phyloP scores from a whole-genome alignment of 345 rosid species.

The Lepidium africanum region DNA sequence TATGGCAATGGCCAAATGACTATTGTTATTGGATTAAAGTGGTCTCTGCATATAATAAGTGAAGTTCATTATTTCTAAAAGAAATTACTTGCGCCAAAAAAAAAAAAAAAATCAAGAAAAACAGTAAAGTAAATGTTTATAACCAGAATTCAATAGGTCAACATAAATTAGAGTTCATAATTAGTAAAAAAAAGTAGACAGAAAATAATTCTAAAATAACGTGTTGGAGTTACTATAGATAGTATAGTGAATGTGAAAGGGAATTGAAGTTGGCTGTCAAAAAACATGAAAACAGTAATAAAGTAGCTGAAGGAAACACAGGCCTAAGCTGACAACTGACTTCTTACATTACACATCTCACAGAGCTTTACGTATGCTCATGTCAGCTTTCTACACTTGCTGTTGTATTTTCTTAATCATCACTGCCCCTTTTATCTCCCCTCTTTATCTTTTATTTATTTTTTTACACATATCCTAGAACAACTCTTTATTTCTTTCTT shows the following conservation, averaged over 20 bases:
- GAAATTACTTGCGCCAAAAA: no score
- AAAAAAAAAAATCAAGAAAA: no score
- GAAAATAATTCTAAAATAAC: not conserved
- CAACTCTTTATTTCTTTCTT: slow-evolving; percentile 3
- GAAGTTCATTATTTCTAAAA: no score
- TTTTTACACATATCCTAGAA: slow-evolving; percentile 14
- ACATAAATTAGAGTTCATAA: not conserved
- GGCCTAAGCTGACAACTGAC: slow-evolving; percentile 20
- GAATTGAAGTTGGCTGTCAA: slow-evolving; percentile 14
- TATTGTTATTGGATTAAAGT: no score
- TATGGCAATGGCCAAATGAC: no score
- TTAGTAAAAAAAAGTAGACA: not conserved
- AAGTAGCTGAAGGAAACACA: slow-evolving; percentile 16
- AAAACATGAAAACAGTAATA: slow-evolving; percentile 13
- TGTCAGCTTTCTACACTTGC: slow-evolving; percentile 23
- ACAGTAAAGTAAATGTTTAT: no score
- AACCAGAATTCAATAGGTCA: no score
- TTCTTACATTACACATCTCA: not conserved
- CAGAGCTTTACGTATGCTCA: slow-evolving; percentile 20
- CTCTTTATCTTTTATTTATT: not conserved
- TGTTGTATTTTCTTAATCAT: slow-evolving; percentile 23
- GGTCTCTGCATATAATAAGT: no score
- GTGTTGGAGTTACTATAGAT: not conserved
- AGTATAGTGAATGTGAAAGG: slow-evolving; percentile 16
- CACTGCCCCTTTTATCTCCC: slow-evolving; percentile 22